Conservation (phyloP, 2,329 filamentous ascomycete species). For the Endoconidiophora laricicola region DNA sequence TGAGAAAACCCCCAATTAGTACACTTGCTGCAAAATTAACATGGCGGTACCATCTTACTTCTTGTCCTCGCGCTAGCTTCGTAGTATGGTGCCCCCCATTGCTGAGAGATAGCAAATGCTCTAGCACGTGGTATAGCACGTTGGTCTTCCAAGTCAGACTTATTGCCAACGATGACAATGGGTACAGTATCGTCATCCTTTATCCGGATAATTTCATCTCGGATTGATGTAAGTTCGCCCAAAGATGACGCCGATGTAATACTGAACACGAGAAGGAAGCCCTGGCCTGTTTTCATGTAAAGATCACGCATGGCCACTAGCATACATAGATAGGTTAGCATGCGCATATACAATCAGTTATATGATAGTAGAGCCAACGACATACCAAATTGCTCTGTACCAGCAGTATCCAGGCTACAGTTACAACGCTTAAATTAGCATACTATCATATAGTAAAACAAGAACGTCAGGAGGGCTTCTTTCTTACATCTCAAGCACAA, state of each 20-base stretch:
- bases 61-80: constrained; percentile 70
- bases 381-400: constrained; percentile 85
- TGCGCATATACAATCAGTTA: too few relatives aligned
- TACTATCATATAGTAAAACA: neutral
- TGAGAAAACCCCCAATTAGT: neutral
- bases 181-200: constrained; percentile 75
- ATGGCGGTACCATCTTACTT: constrained; percentile 29
- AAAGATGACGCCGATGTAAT: constrained; percentile 77
- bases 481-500: constrained; percentile 71
- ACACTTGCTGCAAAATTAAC: neutral
- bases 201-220: constrained; percentile 80
- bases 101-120: constrained; percentile 71
- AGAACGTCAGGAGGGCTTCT: too few relatives aligned
- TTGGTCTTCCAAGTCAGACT: constrained; percentile 77
- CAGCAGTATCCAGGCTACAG: constrained; percentile 65
- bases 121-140: constrained; percentile 60
- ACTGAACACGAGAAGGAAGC: constrained; percentile 81
- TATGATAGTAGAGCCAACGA: constrained; percentile 13
- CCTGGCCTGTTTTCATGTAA: constrained; percentile 88
- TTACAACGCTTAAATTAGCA: neutral
- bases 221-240: constrained; percentile 61
- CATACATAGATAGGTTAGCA: too few relatives aligned
- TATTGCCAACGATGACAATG: constrained; percentile 85
- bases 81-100: constrained; percentile 81
- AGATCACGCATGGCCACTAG: constrained; percentile 55